Conservation (phyloP, 768 basidiomycete species). For the Auricularia cornea region DNA sequence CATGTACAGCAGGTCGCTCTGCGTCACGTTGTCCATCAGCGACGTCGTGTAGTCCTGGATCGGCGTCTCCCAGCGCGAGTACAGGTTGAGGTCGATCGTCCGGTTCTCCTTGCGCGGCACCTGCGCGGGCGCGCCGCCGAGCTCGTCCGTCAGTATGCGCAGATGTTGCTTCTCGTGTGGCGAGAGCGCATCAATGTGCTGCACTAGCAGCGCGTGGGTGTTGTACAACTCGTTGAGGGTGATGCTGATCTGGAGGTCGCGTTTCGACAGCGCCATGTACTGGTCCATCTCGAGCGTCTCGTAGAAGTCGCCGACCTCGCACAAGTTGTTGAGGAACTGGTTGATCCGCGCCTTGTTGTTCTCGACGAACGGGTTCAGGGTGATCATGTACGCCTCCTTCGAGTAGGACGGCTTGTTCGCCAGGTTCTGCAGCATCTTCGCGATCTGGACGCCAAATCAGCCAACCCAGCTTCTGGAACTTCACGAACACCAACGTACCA, state of each 20-base stretch:
- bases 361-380: conserved; percentile 96
- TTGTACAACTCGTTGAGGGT: conserved; percentile 99
- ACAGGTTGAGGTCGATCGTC: conserved; percentile 82
- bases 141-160: conserved; percentile 92
- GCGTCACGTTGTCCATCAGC: conserved; percentile 94
- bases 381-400: conserved; percentile 98
- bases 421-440: conserved; percentile 98
- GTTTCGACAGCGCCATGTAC: conserved; percentile 99
- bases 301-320: conserved; percentile 99
- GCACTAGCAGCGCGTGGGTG: conserved; percentile 89
- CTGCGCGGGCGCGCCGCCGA: conserved; percentile 86
- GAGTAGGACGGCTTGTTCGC: conserved; percentile 98
- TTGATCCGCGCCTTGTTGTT: conserved; percentile 98
- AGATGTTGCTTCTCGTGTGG: conserved; percentile 97
- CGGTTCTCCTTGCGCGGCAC: conserved; percentile 98
- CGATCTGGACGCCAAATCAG: conserved; percentile 52
- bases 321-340: conserved; percentile 90
- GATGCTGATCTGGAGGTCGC: conserved; percentile 96
- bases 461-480: conserved; percentile 37
- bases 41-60: conserved; percentile 96
- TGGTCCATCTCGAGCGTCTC: conserved; percentile 99
- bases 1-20: conserved; percentile 99
- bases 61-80: conserved; percentile 98
- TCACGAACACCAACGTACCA: conserved; percentile 37
- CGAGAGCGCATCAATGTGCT: conserved; percentile 91